phyloP scores from a whole-genome alignment of 148 eudicot genomes.

The Heliosperma pusillum region DNA sequence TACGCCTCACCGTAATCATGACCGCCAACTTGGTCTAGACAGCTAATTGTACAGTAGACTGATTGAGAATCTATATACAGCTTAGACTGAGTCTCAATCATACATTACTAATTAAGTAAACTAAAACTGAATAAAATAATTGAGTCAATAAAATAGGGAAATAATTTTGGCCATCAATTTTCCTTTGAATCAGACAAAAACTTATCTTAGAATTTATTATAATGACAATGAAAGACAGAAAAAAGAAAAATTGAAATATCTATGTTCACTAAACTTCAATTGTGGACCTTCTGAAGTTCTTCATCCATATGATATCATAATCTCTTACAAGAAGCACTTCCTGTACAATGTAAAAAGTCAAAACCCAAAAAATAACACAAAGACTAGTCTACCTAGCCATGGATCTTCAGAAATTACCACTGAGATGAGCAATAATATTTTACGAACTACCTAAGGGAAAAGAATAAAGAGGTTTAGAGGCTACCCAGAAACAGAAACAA shows the following conservation, averaged over 20 bases:
- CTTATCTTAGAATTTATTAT: background rate
- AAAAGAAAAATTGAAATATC: background rate
- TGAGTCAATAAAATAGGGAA: conserved; percentile 10
- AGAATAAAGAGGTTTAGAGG: conserved; percentile 15
- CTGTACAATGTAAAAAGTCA: conserved; percentile 9
- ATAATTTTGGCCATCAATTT: background rate
- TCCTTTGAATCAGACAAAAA: conserved; percentile 5
- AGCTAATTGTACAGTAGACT: conserved; percentile 12
- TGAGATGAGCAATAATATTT: conserved; percentile 12
- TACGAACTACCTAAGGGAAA: background rate
- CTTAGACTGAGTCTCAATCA: conserved; percentile 9
- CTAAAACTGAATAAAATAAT: background rate
- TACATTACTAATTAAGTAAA: background rate
- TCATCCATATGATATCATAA: conserved; percentile 8
- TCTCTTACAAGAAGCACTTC: conserved; percentile 10
- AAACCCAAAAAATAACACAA: background rate
- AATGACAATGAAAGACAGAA: background rate
- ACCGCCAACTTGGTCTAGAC: conserved; percentile 17
- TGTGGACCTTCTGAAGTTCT: conserved; percentile 3
- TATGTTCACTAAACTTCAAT: conserved; percentile 3
- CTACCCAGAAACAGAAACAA: conserved; percentile 19
- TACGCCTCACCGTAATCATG: conserved; percentile 18
- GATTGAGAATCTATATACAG: conserved; percentile 19
- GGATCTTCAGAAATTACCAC: conserved; percentile 10
- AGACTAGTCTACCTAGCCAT: background rate